phyloP scores from a whole-genome alignment of 352 stramenopile species.

The Pythium grandisporangium region DNA sequence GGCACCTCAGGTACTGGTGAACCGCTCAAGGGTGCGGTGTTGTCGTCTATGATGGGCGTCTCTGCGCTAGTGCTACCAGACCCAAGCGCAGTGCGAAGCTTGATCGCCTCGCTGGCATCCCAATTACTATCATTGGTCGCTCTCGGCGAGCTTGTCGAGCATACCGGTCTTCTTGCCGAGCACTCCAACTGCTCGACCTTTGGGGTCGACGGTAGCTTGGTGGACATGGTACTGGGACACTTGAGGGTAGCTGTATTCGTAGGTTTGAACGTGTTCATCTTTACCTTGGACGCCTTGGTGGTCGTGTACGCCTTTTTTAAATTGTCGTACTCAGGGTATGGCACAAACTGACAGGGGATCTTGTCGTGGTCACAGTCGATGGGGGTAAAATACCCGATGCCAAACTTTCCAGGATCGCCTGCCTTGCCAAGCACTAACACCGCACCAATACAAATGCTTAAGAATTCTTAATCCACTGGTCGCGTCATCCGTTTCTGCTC shows the following conservation, averaged over 20 bases:
- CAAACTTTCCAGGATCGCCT: conserved; percentile 51
- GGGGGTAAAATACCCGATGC: conserved; percentile 65
- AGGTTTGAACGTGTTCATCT: conserved; percentile 22
- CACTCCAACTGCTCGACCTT: conserved; percentile 35
- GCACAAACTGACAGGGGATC: conserved; percentile 41
- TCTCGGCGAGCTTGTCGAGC: conserved; percentile 47
- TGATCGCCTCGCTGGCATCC: neutral
- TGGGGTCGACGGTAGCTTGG: conserved; percentile 9
- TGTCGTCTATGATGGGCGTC: neutral
- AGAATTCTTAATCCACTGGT: conserved; percentile 9
- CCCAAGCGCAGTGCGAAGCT: neutral
- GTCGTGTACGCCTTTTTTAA: conserved; percentile 67
- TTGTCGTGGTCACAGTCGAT: conserved; percentile 55
- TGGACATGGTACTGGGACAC: conserved; percentile 27
- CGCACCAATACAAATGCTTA: neutral
- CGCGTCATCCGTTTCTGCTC: no score
- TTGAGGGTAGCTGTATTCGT: conserved; percentile 22
- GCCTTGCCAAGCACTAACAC: conserved; percentile 14
- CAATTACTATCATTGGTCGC: neutral
- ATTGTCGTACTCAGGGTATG: conserved; percentile 65
- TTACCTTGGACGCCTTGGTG: conserved; percentile 50
- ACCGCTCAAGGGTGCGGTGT: neutral
- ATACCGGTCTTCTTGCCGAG: conserved; percentile 34
- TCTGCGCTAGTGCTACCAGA: neutral
- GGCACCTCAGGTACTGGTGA: neutral